Evolutionary conservation across 805 yeast species (phyloP).

Genomic region (Barnettozyma californica): DNA sequence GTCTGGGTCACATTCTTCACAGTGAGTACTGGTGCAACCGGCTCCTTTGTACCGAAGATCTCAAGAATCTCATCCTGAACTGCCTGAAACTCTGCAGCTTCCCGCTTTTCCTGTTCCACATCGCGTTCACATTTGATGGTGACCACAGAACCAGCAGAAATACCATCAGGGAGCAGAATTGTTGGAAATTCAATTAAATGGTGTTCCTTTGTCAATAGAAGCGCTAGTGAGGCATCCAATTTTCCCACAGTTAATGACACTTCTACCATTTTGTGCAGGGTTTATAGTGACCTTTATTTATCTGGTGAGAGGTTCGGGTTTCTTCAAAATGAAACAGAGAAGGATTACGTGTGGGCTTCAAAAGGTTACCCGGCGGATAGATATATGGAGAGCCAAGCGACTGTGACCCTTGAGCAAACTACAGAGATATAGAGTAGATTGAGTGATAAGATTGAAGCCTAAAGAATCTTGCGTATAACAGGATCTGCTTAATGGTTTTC

Average conservation of each 20-base stretch:
- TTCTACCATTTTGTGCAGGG: conserved; percentile 54
- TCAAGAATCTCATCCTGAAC: conserved; percentile 71
- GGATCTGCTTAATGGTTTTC: background rate
- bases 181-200: conserved; percentile 97
- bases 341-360: too few relatives aligned
- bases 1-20: conserved; percentile 86
- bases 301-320: too few relatives aligned
- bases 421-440: too few relatives aligned
- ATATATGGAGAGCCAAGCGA: too few relatives aligned
- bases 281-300: background rate
- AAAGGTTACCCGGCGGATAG: too few relatives aligned
- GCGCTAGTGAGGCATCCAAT: conserved; percentile 90
- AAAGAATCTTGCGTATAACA: too few relatives aligned
- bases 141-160: conserved; percentile 87
- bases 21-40: conserved; percentile 63
- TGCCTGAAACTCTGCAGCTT: conserved; percentile 49
- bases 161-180: conserved; percentile 81
- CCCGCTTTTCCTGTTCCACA: conserved; percentile 54
- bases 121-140: conserved; percentile 82
- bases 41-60: conserved; percentile 68
- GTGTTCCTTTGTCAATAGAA: conserved; percentile 84
- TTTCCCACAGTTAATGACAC: conserved; percentile 94
- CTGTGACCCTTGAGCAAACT: too few relatives aligned
- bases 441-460: too few relatives aligned
- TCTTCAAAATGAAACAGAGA: too few relatives aligned